Evolutionary conservation across 495 filamentous ascomycete species (phyloP), one percentile per base, ranked within the genome.

Genomic region (Eremomyces bilateralis): DNA sequence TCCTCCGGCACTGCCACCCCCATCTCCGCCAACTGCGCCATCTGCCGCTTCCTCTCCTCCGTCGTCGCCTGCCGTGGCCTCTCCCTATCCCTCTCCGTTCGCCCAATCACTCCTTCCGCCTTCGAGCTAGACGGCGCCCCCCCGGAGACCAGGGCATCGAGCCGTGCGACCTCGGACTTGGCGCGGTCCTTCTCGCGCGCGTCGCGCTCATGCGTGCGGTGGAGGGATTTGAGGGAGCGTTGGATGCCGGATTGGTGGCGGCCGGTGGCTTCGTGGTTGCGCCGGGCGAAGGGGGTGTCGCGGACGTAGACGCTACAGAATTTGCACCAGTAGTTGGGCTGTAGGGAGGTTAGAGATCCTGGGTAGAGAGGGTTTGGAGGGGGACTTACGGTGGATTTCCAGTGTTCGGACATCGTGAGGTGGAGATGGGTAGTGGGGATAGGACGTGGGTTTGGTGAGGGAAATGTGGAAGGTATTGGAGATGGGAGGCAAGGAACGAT

Each of bases 261-360:
- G 1, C 57, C 67, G 2, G 82, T 92, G 15, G 80, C 67, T 52
- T 99, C 90, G 52, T 99, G 88, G 53, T 93, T 82, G 36, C 70
- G 59, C 49, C 73, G 76, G 51, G 88, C 83, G 53, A 94, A 72
- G 45, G 76, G 71, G 19, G 85, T 94, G 60, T 99, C 88, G 48
- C 75, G 71, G 40, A 95, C 81, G 60, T 69, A 95, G 56, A 68
- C 69, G 53, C 69, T 71, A 69, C 88, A 99, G 62, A 90, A 78
- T 56, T 95, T 95, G 70, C 88, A 99, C 80, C 82, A 95, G 60
- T 84, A 81, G 52, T 72, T 83, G 8, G 83, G 80, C 61, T 78
- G 31, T 30, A 18, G 21, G 12, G 6, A 28, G 8, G 15, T 34
- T 31, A 42, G 33, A 22, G n/a, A 8, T 15, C 6, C 5, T 33